These are phyloP conservation scores for Termitomyces eurrhizus DNA, from an alignment of 768 basidiomycete genomes.

Conservation along the genomic window DNA sequence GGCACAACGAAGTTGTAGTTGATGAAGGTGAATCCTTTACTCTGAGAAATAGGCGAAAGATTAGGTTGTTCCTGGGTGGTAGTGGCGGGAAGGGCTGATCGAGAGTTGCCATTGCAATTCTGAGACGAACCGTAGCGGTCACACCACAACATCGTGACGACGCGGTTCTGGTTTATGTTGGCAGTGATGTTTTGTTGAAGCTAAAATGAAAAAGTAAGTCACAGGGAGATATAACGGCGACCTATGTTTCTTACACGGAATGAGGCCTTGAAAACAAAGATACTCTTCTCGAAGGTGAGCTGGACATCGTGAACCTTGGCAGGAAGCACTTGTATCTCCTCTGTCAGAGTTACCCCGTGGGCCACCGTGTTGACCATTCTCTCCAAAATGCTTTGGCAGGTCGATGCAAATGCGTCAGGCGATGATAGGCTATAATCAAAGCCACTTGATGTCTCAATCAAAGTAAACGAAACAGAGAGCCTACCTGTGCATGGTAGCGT, in stretches of 20 bases:
- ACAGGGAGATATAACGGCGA: slow-evolving; percentile 2
- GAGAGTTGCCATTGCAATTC: slow-evolving; percentile 30
- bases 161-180: slow-evolving; percentile 33
- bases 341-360: slow-evolving; percentile 37
- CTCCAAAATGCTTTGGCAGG: slow-evolving; percentile 36
- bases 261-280: slow-evolving; percentile 35
- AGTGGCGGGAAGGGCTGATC: slow-evolving; percentile 27
- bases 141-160: slow-evolving; percentile 40
- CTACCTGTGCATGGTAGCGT: slow-evolving; percentile 37
- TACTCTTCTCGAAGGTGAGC: slow-evolving; percentile 32
- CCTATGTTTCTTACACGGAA: slow-evolving; percentile 29
- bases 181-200: slow-evolving; percentile 30
- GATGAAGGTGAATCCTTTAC: slow-evolving; percentile 31
- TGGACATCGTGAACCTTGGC: slow-evolving; percentile 36
- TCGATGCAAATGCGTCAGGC: slow-evolving; percentile 28
- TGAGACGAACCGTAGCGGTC: slow-evolving; percentile 32
- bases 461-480: slow-evolving; percentile 2
- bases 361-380: slow-evolving; percentile 51
- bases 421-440: slow-evolving; percentile 24
- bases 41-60: slow-evolving; percentile 32
- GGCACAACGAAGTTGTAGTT: slow-evolving; percentile 43
- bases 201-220: slow-evolving; percentile 18
- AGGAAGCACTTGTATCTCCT: slow-evolving; percentile 38
- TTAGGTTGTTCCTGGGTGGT: slow-evolving; percentile 28
- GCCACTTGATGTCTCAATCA: neutral